Percentiles rank a stretch among this genome's conserved stretches.
Conservation (phyloP, 345 rosid species). For the Boechera stricta region DNA sequence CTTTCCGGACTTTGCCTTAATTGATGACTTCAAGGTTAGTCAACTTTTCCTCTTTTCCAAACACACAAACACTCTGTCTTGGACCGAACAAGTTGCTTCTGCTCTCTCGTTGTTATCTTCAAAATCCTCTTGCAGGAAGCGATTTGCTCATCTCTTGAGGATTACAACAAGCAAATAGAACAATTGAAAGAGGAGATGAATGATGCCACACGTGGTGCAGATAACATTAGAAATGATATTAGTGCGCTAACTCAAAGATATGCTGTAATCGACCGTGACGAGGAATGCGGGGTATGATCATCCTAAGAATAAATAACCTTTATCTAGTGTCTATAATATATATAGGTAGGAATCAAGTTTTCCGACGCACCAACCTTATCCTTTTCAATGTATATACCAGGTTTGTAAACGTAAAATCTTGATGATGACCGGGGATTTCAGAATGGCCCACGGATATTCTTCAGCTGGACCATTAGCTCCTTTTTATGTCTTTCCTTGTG, state of each 20-base stretch:
- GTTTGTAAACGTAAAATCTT: conserved; percentile 84
- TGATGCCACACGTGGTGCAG: conserved; percentile 99
- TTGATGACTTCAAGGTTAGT: conserved; percentile 97
- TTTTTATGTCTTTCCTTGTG: conserved; percentile 95
- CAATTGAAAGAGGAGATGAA: conserved; percentile 94
- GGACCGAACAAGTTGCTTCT: conserved; percentile 26
- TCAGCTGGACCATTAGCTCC: conserved; percentile 92
- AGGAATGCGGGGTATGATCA: conserved; percentile 93
- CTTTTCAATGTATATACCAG: conserved; percentile 49
- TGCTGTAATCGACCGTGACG: conserved; percentile 83
- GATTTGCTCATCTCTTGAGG: conserved; percentile 95
- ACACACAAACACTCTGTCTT: conserved; percentile 6
- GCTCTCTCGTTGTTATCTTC: conserved; percentile 22
- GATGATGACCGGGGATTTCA: conserved; percentile 65
- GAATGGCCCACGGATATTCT: conserved; percentile 71
- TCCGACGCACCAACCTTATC: conserved; percentile 21
- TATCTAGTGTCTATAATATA: not conserved
- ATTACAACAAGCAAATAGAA: conserved; percentile 97
- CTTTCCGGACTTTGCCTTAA: conserved; percentile 98
- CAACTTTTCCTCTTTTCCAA: conserved; percentile 13
- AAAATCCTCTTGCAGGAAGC: conserved; percentile 71
- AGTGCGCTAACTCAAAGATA: conserved; percentile 98
- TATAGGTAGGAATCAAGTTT: not conserved
- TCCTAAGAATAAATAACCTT: conserved; percentile 22
- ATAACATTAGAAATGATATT: conserved; percentile 95